Conservation (phyloP, 1,139 yeast species). For the Hansenula lynferdii region DNA sequence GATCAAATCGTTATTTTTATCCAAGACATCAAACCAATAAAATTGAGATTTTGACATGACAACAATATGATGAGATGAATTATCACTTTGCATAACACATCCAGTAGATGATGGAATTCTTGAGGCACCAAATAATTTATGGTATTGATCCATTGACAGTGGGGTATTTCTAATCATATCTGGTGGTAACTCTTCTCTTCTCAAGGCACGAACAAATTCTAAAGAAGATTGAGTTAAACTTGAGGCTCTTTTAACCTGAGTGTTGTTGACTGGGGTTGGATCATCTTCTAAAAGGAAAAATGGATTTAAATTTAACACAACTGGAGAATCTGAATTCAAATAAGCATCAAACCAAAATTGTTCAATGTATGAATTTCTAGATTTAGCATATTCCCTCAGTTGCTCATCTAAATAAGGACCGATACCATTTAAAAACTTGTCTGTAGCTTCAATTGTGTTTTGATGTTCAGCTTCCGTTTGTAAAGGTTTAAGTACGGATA, state of each 20-base stretch:
- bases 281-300: constrained; percentile 87
- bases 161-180: constrained; percentile 67
- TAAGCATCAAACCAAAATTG: constrained; percentile 94
- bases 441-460: constrained; percentile 56
- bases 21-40: constrained; percentile 91
- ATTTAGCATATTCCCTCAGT: constrained; percentile 55
- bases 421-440: constrained; percentile 46
- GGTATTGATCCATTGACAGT: constrained; percentile 86
- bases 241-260: constrained; percentile 79
- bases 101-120: constrained; percentile 79
- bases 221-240: constrained; percentile 73
- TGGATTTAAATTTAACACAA: constrained; percentile 82
- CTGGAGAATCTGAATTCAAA: constrained; percentile 81
- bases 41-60: constrained; percentile 85
- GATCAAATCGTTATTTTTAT: constrained; percentile 57
- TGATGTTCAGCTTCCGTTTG: constrained; percentile 70
- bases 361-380: constrained; percentile 76
- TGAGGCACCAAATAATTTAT: constrained; percentile 79
- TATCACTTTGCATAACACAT: constrained; percentile 81
- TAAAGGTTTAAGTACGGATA: constrained; percentile 65
- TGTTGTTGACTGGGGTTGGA: constrained; percentile 71
- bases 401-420: constrained; percentile 63
- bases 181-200: constrained; percentile 70
- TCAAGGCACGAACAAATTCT: constrained; percentile 72
- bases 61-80: constrained; percentile 70